phyloP scores from a whole-genome alignment of 805 yeast species.

The Torulaspora franciscae region DNA sequence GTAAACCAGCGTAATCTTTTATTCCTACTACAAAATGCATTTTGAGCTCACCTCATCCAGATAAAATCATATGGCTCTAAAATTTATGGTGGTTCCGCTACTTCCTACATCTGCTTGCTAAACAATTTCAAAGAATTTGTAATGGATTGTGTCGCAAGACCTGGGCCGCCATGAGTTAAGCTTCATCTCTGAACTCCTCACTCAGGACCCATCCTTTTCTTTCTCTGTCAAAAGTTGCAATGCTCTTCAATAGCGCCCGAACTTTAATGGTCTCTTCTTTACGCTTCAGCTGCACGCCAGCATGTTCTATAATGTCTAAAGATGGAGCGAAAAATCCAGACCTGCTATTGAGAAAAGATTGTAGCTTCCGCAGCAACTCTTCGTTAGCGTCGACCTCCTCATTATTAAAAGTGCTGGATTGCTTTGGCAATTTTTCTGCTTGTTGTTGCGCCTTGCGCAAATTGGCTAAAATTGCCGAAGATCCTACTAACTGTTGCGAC shows the following conservation, averaged over 20 bases:
- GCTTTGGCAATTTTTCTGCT: constrained; percentile 9
- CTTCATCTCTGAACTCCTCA: constrained; percentile 41
- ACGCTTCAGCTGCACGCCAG: constrained; percentile 39
- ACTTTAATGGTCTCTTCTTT: constrained; percentile 55
- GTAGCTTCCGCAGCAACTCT: constrained; percentile 28
- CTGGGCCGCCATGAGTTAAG: neutral
- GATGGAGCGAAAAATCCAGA: constrained; percentile 45
- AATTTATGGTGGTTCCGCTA: too few species aligned
- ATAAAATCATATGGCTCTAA: too few species aligned
- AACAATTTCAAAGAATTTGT: too few species aligned
- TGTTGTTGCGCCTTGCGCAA: constrained; percentile 17
- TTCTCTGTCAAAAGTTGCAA: constrained; percentile 61
- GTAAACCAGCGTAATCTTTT: too few species aligned
- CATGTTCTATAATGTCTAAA: constrained; percentile 41
- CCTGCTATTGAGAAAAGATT: constrained; percentile 37
- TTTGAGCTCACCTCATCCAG: too few species aligned
- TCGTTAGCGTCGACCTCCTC: constrained; percentile 3
- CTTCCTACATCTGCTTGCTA: too few species aligned
- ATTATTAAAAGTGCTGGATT: constrained; percentile 6
- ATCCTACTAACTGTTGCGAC: constrained; percentile 12
- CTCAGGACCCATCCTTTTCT: constrained; percentile 63
- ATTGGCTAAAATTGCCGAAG: constrained; percentile 27
- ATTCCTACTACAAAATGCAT: too few species aligned
- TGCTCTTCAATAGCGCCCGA: constrained; percentile 61
- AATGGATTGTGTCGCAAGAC: too few species aligned